phyloP scores from a whole-genome alignment of 2,329 filamentous ascomycete species.

The Aulographum hederae region DNA sequence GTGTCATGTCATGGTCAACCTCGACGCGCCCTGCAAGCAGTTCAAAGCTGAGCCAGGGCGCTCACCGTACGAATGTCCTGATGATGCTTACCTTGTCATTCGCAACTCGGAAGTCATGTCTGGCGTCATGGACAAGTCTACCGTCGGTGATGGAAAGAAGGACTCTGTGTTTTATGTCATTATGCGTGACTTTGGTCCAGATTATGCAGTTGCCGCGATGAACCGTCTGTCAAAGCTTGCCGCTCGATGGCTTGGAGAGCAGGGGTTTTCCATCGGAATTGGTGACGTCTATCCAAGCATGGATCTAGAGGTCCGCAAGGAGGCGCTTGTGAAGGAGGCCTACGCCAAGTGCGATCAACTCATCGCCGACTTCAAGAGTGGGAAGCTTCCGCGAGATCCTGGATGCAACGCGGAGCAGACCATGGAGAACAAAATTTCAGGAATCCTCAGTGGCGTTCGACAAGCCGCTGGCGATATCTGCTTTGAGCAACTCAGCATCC shows the following conservation, averaged over 20 bases:
- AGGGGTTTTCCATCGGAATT: constrained; percentile 91
- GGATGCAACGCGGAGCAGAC: constrained; percentile 87
- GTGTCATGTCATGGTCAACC: constrained; percentile 70
- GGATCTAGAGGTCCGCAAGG: constrained; percentile 52
- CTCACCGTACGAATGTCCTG: constrained; percentile 56
- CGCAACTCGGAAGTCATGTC: constrained; percentile 97
- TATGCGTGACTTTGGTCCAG: constrained; percentile 81
- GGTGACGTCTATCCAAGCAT: constrained; percentile 79
- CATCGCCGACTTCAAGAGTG: constrained; percentile 62
- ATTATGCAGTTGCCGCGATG: constrained; percentile 80
- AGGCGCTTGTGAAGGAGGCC: constrained; percentile 55
- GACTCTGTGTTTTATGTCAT: constrained; percentile 96
- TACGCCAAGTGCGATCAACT: constrained; percentile 70
- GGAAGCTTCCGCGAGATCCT: constrained; percentile 67
- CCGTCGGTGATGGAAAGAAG: constrained; percentile 93
- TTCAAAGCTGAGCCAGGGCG: constrained; percentile 45
- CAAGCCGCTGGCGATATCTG: constrained; percentile 81
- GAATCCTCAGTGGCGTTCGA: constrained; percentile 81
- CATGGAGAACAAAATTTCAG: constrained; percentile 76
- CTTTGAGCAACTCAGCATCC: constrained; percentile 72
- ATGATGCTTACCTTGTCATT: constrained; percentile 76
- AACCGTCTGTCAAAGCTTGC: constrained; percentile 83
- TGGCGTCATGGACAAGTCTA: constrained; percentile 93
- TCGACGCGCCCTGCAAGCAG: constrained; percentile 81
- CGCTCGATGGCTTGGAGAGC: constrained; percentile 71